Evolutionary conservation across 176 grass and related monocot genomes (phyloP).

Genomic region (Puccinellia tenuiflora): DNA sequence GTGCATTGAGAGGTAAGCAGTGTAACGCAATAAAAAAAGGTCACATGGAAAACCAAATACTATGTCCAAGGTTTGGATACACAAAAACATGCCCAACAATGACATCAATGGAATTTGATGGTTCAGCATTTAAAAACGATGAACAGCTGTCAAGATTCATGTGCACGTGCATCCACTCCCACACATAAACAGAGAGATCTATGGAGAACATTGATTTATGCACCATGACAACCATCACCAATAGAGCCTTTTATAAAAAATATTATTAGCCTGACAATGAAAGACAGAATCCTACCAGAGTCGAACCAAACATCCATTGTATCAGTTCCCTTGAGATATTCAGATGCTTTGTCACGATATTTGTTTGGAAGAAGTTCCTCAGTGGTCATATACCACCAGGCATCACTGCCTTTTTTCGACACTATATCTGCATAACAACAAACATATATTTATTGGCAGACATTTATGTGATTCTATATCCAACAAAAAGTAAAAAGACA

Average conservation of each 20-base stretch:
- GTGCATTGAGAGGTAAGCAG: background rate
- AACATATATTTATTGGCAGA: slow-evolving; percentile 9
- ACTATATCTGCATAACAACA: slow-evolving; percentile 60
- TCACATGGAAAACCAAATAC: background rate
- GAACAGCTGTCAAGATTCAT: background rate
- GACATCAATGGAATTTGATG: background rate
- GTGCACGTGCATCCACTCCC: background rate
- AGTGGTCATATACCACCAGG: slow-evolving; percentile 95
- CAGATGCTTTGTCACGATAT: slow-evolving; percentile 65
- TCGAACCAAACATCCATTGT: slow-evolving; percentile 99
- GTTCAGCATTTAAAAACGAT: background rate
- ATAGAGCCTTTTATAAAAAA: background rate
- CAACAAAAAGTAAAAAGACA: background rate
- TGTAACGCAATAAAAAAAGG: background rate
- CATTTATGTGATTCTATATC: slow-evolving; percentile 3
- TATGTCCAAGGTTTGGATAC: background rate
- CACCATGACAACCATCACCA: slow-evolving; percentile 1
- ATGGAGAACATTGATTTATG: background rate
- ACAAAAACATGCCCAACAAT: background rate
- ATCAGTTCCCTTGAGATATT: slow-evolving; percentile 94
- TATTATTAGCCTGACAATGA: slow-evolving; percentile 4
- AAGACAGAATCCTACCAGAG: slow-evolving; percentile 58
- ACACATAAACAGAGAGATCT: background rate
- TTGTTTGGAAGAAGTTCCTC: slow-evolving; percentile 90
- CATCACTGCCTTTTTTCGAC: slow-evolving; percentile 76